Conservation (phyloP, 1,284 basidiomycete genomes). For the Paramarasmius palmivorus region DNA sequence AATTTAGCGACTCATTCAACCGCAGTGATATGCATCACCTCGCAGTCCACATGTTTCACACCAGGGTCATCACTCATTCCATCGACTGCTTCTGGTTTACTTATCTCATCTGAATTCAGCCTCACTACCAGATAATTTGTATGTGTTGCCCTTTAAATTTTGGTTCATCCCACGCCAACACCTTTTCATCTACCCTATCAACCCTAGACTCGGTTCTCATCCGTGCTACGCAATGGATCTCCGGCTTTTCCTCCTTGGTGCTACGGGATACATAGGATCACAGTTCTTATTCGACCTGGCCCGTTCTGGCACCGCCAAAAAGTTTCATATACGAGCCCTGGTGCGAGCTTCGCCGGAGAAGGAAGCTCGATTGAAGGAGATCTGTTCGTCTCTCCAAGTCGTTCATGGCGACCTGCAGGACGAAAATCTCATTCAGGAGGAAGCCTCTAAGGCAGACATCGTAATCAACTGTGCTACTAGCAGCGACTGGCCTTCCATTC, state of each 20-base stretch:
- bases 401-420: conserved; percentile 39
- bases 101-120: too few species aligned
- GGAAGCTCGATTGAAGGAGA: conserved; percentile 24
- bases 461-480: conserved; percentile 40
- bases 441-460: conserved; percentile 31
- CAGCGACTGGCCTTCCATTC: conserved; percentile 35
- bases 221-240: too few species aligned
- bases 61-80: too few species aligned
- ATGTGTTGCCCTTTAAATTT: too few species aligned
- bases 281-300: conserved; percentile 36
- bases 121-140: too few species aligned
- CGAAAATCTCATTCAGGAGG: conserved; percentile 31
- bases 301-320: conserved; percentile 24
- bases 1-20: too few species aligned
- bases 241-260: conserved; percentile 47
- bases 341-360: conserved; percentile 33
- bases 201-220: too few species aligned
- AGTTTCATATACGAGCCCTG: conserved; percentile 33
- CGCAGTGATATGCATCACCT: too few species aligned
- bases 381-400: conserved; percentile 32
- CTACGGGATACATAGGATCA: conserved; percentile 43
- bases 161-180: too few species aligned
- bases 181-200: too few species aligned
- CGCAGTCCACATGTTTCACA: too few species aligned
- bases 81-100: too few species aligned